phyloP scores from a whole-genome alignment of 1,284 basidiomycete genomes.

The Austroboletus novae-zelandiae region DNA sequence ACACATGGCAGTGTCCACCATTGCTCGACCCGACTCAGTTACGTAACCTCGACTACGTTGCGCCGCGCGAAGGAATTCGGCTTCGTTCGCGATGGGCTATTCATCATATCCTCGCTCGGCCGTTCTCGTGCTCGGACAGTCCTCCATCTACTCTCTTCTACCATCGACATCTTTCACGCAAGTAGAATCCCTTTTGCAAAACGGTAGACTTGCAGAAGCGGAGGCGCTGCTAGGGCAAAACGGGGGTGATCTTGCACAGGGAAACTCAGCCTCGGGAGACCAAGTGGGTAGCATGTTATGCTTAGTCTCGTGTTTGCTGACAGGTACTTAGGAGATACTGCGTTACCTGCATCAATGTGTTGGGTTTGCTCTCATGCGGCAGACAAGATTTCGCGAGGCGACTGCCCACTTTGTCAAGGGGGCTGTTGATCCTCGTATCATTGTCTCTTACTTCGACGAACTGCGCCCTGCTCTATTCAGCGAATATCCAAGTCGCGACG shows the following conservation, averaged over 20 bases:
- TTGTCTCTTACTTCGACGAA: constrained; percentile 75
- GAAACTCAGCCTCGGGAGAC: constrained; percentile 3
- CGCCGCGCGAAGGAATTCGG: too few species aligned
- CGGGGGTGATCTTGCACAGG: constrained; percentile 13
- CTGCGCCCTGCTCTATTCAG: constrained; percentile 59
- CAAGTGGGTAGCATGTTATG: constrained; percentile 11
- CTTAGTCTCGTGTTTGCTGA: constrained; percentile 2
- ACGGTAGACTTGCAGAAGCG: constrained; percentile 64
- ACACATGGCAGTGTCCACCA: too few species aligned
- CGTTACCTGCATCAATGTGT: constrained; percentile 76
- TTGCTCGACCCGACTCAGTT: too few species aligned
- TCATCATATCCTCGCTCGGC: constrained; percentile 57
- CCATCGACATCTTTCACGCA: constrained; percentile 73
- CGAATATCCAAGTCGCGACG: constrained; percentile 9
- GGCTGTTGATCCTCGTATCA: constrained; percentile 70
- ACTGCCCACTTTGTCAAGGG: constrained; percentile 71
- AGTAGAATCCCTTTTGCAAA: constrained; percentile 66
- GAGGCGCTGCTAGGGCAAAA: constrained; percentile 53
- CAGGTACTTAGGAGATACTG: constrained; percentile 48
- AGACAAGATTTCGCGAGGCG: constrained; percentile 76
- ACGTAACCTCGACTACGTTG: too few species aligned
- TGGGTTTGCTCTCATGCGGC: constrained; percentile 68
- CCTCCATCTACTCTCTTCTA: constrained; percentile 65
- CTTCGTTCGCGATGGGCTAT: constrained; percentile 18
- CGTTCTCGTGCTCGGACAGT: constrained; percentile 60